These are phyloP conservation scores for Helianthus tuberosus DNA, from an alignment of 129 eudicot species.

Conservation along the genomic window DNA sequence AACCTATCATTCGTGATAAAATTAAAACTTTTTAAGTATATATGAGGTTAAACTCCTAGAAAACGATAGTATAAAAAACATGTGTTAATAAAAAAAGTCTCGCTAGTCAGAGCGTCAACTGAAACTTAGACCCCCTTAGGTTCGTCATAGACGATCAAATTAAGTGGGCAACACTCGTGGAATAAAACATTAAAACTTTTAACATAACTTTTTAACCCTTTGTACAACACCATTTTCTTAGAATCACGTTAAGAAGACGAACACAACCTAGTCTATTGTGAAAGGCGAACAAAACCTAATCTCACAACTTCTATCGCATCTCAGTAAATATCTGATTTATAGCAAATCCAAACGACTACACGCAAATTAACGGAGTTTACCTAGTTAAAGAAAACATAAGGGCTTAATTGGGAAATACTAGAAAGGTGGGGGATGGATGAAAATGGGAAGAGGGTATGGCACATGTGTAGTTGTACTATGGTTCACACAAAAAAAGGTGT, in stretches of 20 bases:
- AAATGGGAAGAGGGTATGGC: slow-evolving; percentile 15
- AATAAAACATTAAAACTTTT: too few relatives aligned
- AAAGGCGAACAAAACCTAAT: background rate
- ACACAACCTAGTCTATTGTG: background rate
- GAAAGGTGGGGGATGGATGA: background rate
- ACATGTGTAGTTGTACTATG: slow-evolving; percentile 26
- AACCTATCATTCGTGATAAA: background rate
- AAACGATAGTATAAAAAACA: too few relatives aligned
- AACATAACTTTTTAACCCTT: too few relatives aligned
- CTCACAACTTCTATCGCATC: background rate
- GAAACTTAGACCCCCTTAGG: too few relatives aligned
- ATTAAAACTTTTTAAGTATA: too few relatives aligned
- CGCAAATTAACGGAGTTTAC: background rate
- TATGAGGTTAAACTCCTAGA: too few relatives aligned
- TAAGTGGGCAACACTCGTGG: too few relatives aligned
- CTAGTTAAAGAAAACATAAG: background rate
- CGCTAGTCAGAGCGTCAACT: too few relatives aligned
- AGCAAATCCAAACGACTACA: background rate
- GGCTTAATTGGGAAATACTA: background rate
- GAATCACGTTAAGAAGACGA: background rate
- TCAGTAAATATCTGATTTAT: background rate
- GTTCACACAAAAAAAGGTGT: slow-evolving; percentile 29
- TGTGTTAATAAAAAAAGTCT: too few relatives aligned
- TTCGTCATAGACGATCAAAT: too few relatives aligned
- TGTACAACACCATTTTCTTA: too few relatives aligned